Evolutionary conservation across 2,329 filamentous ascomycete species (phyloP).

Genomic region (Alternaria arborescens): DNA sequence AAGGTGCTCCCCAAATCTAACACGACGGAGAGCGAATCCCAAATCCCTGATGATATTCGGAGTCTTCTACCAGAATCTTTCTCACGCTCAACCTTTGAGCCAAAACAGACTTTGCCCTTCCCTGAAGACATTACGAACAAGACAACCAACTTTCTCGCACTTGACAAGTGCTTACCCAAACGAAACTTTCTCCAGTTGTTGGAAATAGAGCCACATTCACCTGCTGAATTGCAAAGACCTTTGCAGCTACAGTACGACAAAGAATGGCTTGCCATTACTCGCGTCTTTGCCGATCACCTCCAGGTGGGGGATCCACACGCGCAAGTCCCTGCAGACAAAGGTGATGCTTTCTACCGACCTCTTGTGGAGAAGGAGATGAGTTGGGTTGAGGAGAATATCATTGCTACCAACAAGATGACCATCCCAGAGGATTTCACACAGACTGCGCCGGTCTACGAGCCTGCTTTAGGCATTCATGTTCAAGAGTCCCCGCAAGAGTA

Average conservation of each 20-base stretch:
- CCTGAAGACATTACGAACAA: conserved; percentile 79
- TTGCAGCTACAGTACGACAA: conserved; percentile 80
- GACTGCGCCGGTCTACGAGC: conserved; percentile 77
- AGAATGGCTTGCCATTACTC: conserved; percentile 94
- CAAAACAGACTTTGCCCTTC: conserved; percentile 59
- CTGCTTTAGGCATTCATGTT: conserved; percentile 64
- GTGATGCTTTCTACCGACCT: conserved; percentile 72
- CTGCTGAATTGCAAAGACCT: conserved; percentile 53
- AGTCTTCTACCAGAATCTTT: conserved; percentile 82
- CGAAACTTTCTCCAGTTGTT: conserved; percentile 84
- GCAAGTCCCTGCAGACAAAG: conserved; percentile 66
- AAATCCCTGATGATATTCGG: conserved; percentile 71
- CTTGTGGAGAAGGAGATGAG: conserved; percentile 73
- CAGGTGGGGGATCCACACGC: conserved; percentile 66
- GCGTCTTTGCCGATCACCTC: conserved; percentile 73
- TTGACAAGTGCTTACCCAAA: conserved; percentile 88
- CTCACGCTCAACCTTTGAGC: conserved; percentile 44
- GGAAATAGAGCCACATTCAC: conserved; percentile 53
- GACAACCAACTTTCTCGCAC: conserved; percentile 81
- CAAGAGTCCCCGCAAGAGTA: conserved; percentile 78
- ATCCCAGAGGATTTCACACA: conserved; percentile 80
- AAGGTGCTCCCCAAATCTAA: conserved; percentile 18
- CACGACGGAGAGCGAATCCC: conserved; percentile 16
- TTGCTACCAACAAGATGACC: conserved; percentile 66
- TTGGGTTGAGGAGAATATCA: conserved; percentile 85